These are phyloP conservation scores for Murraya koenigii DNA, from an alignment of 345 rosid genomes.

Conservation along the genomic window DNA sequence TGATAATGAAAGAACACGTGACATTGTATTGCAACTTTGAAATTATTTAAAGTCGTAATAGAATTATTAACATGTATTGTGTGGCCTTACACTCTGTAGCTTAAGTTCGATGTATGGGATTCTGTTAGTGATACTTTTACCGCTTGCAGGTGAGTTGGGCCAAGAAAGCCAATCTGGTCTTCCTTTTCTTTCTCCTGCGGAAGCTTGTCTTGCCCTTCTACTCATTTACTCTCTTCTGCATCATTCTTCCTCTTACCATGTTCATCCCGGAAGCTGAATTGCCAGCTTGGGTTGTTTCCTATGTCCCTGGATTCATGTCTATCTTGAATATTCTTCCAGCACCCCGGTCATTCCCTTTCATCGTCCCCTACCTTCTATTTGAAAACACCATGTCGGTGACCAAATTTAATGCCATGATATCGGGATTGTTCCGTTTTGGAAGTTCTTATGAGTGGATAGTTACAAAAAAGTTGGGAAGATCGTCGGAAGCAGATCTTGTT, in stretches of 20 bases:
- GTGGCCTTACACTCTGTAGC: neutral
- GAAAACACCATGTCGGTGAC: constrained; percentile 98
- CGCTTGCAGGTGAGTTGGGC: constrained; percentile 51
- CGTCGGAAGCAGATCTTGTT: constrained; percentile 87
- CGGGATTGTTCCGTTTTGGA: constrained; percentile 75
- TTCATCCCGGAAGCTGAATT: constrained; percentile 87
- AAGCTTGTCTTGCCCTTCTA: constrained; percentile 91
- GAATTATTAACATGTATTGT: neutral
- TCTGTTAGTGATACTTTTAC: neutral
- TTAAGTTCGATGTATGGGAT: neutral
- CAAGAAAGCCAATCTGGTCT: constrained; percentile 84
- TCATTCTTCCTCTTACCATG: constrained; percentile 87
- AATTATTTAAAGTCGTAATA: neutral
- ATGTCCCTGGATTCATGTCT: constrained; percentile 84
- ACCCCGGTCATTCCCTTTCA: constrained; percentile 82
- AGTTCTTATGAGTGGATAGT: constrained; percentile 94
- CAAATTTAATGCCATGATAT: constrained; percentile 95
- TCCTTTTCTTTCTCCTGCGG: constrained; percentile 80
- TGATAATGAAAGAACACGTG: neutral
- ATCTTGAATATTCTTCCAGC: constrained; percentile 79
- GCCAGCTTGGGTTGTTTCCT: constrained; percentile 93
- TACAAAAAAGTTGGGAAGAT: constrained; percentile 86
- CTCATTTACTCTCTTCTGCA: constrained; percentile 94
- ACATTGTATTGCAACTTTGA: neutral
- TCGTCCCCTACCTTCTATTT: constrained; percentile 89